Base-by-base conservation (phyloP, 2,329 filamentous ascomycete genomes). In the Rachicladosporium sp. region DNA sequence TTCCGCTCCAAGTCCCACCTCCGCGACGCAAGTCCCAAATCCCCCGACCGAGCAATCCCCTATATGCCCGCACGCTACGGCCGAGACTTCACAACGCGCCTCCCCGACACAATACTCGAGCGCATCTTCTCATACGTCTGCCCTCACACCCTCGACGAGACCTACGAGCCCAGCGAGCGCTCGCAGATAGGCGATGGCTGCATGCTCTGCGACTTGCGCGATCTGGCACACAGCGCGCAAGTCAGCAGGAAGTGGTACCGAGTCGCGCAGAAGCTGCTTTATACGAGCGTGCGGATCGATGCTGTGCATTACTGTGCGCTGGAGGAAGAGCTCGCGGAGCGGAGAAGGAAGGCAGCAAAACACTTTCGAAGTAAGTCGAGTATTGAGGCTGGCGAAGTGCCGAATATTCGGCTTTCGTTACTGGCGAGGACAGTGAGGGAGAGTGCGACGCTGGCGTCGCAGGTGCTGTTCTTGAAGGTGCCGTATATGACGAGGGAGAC, bases 401-500 rank as follows among this genome's bases (percentile, higher is more conserved):
- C 88, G 4, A 74, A 79, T 46, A 74, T 75, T 46, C 79, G 89
- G 27, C 71, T 96, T 37, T 74, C 78, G 52, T 71, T 94, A 41
- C 73, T 96, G 35, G 83, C 81, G 56, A 77, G 86, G 45, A 86
- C 87, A 1, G 76, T 95, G 36, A 78, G 87, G 46, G 82, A 89
- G 36, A 80, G 87, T 45, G 74, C 77, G 13, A 76, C 65, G 35
- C 60, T 93, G 34, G 86, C 80, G 29, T 67, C 73, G 40, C 67
- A 76, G 32, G 84, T 94, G 4, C 66, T 80, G 54, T 87, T 80
- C 51, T 69, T 96, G 53, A 93, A 94, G 67, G 78, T 86, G 43
- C 86, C 89, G 5, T 95, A 94, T 61, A 95, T 95, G 89, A 80
- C 89, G 39, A 78, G 89, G 42, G 86, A 95, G 65, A 83, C 83